Base-by-base conservation (phyloP, 2,329 filamentous ascomycete species). In the Cladosporium colombiae region DNA sequence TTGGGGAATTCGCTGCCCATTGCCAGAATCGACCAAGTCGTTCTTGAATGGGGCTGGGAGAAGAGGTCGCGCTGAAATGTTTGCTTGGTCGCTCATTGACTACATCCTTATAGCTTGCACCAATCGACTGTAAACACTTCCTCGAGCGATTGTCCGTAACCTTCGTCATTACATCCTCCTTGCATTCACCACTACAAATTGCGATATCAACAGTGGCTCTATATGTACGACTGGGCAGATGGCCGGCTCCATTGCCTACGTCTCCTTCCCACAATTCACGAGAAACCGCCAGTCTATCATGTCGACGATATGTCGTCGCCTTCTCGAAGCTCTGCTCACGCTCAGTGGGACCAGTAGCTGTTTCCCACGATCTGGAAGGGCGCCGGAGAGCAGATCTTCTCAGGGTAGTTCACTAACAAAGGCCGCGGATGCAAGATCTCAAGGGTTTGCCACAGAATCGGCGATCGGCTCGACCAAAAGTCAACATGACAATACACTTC, bases 191-290 rank as follows among this genome's bases (percentile, higher is more conserved):
- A 46, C n/a, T 46, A 44, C 40, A 44, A 44, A 44, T 3, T 14
- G 0, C 18, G 7, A 2, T 44, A n/a, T 33, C 18, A 18, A 21
- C 11, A 44, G 18, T 21, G 18, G 35, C 25, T 46, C 21, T n/a
- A 21, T 57, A 21, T 10, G 31, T 35, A 16, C 27, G 29, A 40
- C 21, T 11, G 27, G 21, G 18, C 31, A 57, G 50, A 62, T 62
- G 60, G 33, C 60, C 8, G 60, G 49, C 16, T 29, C 60, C 49
- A 62, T 62, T 62, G 49, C 25, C 49, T 62, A 62, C 49, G 60
- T 62, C 31, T 62, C 60, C 11, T 62, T 62, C 29, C 60, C 60
- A 40, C 49, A 10, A 21, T 62, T 62, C 21, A 53, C 60, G 33
- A 1, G 16, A 44, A n/a, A 5, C 1, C 29, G 16, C 0, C 10